These are phyloP conservation scores for Cordia subcordata DNA, from an alignment of 257 asterid genomes.

Conservation along the genomic window DNA sequence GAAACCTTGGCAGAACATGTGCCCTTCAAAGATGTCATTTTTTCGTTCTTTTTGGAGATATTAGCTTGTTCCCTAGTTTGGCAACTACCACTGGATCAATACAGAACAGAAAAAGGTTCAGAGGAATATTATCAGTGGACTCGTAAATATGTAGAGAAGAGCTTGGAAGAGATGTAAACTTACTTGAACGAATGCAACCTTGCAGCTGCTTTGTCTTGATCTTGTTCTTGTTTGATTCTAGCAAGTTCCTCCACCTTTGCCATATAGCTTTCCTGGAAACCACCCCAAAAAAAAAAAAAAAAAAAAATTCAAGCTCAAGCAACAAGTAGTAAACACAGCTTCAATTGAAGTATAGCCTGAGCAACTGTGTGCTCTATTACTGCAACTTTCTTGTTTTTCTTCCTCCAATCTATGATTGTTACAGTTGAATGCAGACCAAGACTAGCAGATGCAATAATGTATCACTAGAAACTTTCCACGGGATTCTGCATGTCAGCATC, in stretches of 20 bases:
- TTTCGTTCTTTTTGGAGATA: constrained; percentile 31
- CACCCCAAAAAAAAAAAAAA: not conserved
- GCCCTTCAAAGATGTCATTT: constrained; percentile 51
- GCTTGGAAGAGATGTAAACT: not conserved
- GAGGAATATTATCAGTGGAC: not conserved
- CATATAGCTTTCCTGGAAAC: constrained; percentile 57
- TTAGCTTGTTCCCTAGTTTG: constrained; percentile 27
- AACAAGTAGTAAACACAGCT: not conserved
- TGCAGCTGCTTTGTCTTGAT: constrained; percentile 62
- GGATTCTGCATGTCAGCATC: too few relatives aligned
- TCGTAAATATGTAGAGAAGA: not conserved
- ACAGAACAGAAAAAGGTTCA: constrained; percentile 5
- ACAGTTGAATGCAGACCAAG: not conserved
- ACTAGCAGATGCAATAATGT: too few relatives aligned
- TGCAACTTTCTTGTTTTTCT: too few relatives aligned
- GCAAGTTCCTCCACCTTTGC: constrained; percentile 81
- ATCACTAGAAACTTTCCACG: too few relatives aligned
- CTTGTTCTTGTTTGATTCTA: constrained; percentile 69
- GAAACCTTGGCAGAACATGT: constrained; percentile 57
- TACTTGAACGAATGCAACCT: constrained; percentile 86
- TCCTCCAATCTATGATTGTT: too few relatives aligned
- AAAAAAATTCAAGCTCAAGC: not conserved
- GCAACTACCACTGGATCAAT: constrained; percentile 50
- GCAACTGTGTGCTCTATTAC: too few relatives aligned
- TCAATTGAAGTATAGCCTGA: not conserved